Evolutionary conservation across 2,329 filamentous ascomycete genomes (phyloP).

Genomic region (Xylariaceae sp.): DNA sequence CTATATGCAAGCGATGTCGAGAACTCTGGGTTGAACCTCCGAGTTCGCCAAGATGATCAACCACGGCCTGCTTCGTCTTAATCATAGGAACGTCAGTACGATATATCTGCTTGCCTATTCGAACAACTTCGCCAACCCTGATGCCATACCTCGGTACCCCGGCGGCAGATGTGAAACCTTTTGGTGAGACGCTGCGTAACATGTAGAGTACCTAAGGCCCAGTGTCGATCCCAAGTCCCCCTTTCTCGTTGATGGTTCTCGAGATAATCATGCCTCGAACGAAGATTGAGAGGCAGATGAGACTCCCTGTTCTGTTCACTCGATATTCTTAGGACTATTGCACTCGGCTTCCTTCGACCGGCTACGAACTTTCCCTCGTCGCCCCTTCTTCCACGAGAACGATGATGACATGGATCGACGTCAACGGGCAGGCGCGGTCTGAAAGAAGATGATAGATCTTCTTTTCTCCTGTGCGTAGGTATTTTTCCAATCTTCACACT

Average conservation of each 20-base stretch:
- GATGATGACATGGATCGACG: slow-evolving; percentile 7
- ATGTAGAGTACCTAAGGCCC: neutral
- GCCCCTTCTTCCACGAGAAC: neutral
- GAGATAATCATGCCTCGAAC: neutral
- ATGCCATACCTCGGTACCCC: too few species aligned
- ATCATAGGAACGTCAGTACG: neutral
- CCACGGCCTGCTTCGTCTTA: neutral
- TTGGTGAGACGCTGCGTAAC: too few species aligned
- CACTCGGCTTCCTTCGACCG: too few species aligned
- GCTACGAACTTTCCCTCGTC: neutral
- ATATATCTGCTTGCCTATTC: neutral
- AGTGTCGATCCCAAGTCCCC: neutral
- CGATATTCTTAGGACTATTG: too few species aligned
- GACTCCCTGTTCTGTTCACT: too few species aligned
- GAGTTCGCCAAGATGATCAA: too few species aligned
- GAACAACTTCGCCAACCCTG: neutral
- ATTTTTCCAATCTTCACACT: slow-evolving; percentile 3
- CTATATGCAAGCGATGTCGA: too few species aligned
- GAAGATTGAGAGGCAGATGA: too few species aligned
- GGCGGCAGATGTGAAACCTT: too few species aligned
- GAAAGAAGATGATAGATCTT: neutral
- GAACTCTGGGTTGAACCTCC: too few species aligned
- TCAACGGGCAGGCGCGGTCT: neutral
- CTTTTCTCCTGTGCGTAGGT: neutral
- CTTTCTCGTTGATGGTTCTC: neutral